Evolutionary conservation across 1,284 basidiomycete genomes (phyloP).

Genomic region (Cryptococcus sp.): DNA sequence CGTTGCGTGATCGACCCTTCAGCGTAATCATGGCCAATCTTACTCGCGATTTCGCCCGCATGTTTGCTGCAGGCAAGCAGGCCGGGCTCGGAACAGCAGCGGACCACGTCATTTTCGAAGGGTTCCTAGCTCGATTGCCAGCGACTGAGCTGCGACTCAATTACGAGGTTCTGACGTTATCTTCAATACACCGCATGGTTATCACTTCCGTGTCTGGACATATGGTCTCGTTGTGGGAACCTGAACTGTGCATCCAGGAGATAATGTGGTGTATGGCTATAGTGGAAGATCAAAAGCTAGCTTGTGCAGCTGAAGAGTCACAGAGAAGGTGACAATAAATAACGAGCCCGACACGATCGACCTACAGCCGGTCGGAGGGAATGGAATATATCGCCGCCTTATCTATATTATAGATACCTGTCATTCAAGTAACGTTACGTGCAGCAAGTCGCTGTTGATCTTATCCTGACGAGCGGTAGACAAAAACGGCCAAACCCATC

Average conservation of each 20-base stretch:
- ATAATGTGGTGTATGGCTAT: too few relatives aligned
- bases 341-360: too few relatives aligned
- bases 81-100: conserved; percentile 13
- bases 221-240: too few relatives aligned
- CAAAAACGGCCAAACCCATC: conserved; percentile 1
- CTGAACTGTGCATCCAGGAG: too few relatives aligned
- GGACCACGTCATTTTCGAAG: conserved; percentile 12
- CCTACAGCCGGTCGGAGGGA: too few relatives aligned
- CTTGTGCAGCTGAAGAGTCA: too few relatives aligned
- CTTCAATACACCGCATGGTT: conserved; percentile 16
- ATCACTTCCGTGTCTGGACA: conserved; percentile 7
- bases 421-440: not conserved
- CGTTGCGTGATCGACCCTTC: conserved; percentile 14
- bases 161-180: conserved; percentile 10
- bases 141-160: conserved; percentile 13
- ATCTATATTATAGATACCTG: too few relatives aligned
- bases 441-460: conserved; percentile 1
- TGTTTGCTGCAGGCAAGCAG: conserved; percentile 8
- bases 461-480: conserved; percentile 1
- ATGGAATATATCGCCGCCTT: too few relatives aligned
- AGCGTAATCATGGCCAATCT: conserved; percentile 21
- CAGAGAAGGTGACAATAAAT: too few relatives aligned
- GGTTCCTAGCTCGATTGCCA: conserved; percentile 13
- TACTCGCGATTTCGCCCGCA: conserved; percentile 12
- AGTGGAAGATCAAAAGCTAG: too few relatives aligned